Conservation (phyloP, 805 yeast species). For the Monosporozyma servazzii region DNA sequence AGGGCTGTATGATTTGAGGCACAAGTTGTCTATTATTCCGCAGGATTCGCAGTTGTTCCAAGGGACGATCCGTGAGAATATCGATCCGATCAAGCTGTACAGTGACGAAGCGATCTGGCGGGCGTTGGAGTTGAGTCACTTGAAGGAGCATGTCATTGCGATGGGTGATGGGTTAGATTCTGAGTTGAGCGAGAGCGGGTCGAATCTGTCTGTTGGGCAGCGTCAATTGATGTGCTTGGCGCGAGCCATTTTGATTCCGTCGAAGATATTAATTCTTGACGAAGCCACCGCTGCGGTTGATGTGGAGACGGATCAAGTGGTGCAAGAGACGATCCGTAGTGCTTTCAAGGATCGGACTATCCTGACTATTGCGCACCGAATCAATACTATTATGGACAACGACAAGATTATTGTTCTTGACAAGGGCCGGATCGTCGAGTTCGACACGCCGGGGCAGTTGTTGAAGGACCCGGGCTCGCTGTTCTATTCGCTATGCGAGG, state of each 20-base stretch:
- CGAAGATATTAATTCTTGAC: constrained; percentile 61
- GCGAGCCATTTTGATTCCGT: constrained; percentile 58
- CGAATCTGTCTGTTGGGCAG: constrained; percentile 67
- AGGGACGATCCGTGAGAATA: constrained; percentile 75
- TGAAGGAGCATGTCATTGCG: constrained; percentile 51
- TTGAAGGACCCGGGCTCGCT: constrained; percentile 56
- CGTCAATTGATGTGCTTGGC: constrained; percentile 76
- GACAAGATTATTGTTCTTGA: constrained; percentile 71
- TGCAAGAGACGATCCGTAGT: constrained; percentile 68
- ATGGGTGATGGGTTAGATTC: constrained; percentile 50
- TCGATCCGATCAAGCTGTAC: constrained; percentile 69
- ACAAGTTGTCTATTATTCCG: constrained; percentile 75
- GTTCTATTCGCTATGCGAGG: constrained; percentile 72
- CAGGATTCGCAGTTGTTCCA: constrained; percentile 90
- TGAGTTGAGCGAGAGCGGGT: constrained; percentile 57
- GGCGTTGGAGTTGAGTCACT: constrained; percentile 68
- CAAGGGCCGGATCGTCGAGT: constrained; percentile 65
- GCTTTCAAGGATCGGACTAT: constrained; percentile 73
- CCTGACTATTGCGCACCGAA: constrained; percentile 76
- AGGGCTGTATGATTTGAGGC: constrained; percentile 72
- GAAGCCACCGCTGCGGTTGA: constrained; percentile 90
- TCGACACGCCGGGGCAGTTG: constrained; percentile 61
- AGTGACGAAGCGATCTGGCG: constrained; percentile 78
- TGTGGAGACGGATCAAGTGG: constrained; percentile 69
- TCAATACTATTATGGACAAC: constrained; percentile 74